These are phyloP conservation scores for Magnaporthiopsis incrustans DNA, from an alignment of 2,329 filamentous ascomycete species.

Conservation along the genomic window DNA sequence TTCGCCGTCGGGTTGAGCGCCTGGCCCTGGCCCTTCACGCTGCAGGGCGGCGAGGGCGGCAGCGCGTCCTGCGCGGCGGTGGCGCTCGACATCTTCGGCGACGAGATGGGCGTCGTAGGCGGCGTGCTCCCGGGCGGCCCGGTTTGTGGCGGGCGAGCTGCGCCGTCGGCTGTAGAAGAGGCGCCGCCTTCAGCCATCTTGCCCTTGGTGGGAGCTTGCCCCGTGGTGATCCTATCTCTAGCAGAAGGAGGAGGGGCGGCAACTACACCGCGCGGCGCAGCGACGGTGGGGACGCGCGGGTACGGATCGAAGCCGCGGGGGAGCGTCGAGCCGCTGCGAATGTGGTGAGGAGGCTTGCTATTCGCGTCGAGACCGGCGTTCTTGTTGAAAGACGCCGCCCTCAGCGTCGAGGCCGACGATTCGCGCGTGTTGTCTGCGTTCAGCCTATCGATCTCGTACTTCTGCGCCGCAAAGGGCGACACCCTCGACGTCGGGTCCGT, in stretches of 20 bases:
- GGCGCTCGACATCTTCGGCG: background rate
- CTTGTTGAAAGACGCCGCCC: background rate
- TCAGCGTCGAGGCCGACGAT: background rate
- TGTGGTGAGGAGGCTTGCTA: background rate
- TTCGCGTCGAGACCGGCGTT: background rate
- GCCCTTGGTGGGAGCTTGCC: background rate
- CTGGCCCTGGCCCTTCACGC: background rate
- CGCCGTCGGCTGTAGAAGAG: background rate
- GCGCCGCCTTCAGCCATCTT: background rate
- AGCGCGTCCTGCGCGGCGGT: background rate
- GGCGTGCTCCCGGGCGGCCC: background rate
- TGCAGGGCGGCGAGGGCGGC: background rate
- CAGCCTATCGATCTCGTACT: conserved; percentile 4
- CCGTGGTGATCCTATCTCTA: no score
- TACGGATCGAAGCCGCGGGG: conserved; percentile 8
- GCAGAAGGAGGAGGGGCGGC: background rate
- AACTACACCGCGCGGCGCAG: background rate
- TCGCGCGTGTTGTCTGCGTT: background rate
- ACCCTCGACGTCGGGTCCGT: background rate
- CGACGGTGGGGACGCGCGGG: background rate
- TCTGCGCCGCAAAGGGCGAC: conserved; percentile 5
- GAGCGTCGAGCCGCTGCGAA: conserved; percentile 1
- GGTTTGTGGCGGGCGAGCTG: no score
- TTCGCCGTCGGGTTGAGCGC: background rate
- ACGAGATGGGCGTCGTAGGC: background rate